Conservation (phyloP, 225 moss, liverwort and hornwort species). For the Antitrichia curtipendula region DNA sequence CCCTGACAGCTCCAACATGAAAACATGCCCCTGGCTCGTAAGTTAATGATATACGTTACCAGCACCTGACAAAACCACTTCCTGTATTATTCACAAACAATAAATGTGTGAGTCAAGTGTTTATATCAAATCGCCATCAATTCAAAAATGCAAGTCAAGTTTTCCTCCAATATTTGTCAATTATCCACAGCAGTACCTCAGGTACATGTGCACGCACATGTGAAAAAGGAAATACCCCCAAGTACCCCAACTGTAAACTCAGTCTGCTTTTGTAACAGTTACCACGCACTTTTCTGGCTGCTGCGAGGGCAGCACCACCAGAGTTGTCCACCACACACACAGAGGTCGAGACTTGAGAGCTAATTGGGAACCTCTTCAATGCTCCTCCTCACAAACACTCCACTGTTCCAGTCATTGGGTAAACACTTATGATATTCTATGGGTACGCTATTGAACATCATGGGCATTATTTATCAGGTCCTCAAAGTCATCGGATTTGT, state of each 20-base stretch:
- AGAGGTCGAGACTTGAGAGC: too few relatives aligned
- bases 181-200: background rate
- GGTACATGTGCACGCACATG: background rate
- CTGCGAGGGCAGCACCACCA: too few relatives aligned
- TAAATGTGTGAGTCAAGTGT: background rate
- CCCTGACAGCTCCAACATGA: background rate
- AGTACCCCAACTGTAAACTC: background rate
- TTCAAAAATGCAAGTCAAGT: background rate
- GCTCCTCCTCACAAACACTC: too few relatives aligned
- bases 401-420: too few relatives aligned
- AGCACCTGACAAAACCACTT: background rate
- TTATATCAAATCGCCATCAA: background rate
- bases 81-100: background rate
- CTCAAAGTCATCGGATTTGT: too few relatives aligned
- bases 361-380: too few relatives aligned
- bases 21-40: background rate
- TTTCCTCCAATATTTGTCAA: background rate
- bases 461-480: too few relatives aligned
- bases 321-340: too few relatives aligned
- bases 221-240: background rate
- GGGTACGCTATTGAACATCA: too few relatives aligned
- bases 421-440: too few relatives aligned
- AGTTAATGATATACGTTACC: too few relatives aligned
- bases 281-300: fast-evolving
- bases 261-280: background rate